A percentile compares a stretch with the other conserved stretches of the same genome.
Evolutionary conservation across 176 grass and related monocot genomes (phyloP).

Genomic region (Bonia amplexicaulis): DNA sequence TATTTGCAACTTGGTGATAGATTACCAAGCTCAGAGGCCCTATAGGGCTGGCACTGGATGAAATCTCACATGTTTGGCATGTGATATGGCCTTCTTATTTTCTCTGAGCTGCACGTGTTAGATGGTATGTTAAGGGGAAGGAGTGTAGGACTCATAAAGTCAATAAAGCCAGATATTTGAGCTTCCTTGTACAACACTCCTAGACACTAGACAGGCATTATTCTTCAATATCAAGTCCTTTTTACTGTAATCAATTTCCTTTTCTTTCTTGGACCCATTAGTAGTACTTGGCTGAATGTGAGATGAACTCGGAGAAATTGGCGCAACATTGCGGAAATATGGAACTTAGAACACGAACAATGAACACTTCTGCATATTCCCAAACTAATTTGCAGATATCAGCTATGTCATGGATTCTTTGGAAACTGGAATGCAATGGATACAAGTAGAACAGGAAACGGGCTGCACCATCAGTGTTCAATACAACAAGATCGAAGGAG

Average conservation of each 20-base stretch:
- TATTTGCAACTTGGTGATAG: conserved; percentile 33
- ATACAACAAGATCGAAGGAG: background rate
- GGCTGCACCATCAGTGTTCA: background rate
- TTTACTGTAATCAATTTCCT: conserved; percentile 16
- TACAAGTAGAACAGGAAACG: background rate
- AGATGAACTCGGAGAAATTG: background rate
- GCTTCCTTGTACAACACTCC: conserved; percentile 37
- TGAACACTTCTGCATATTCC: background rate
- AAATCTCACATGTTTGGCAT: conserved; percentile 44
- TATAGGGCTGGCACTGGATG: conserved; percentile 33
- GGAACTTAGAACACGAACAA: background rate
- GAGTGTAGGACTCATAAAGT: conserved; percentile 39
- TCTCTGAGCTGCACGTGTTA: conserved; percentile 38
- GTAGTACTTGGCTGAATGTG: background rate
- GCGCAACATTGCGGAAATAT: background rate
- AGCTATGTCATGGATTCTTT: background rate
- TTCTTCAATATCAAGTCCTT: conserved; percentile 22
- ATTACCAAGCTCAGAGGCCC: conserved; percentile 23
- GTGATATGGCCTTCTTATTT: conserved; percentile 16
- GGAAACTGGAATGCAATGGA: background rate
- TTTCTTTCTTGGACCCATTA: background rate
- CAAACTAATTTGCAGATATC: background rate
- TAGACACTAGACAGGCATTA: conserved; percentile 5
- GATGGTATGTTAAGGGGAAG: conserved; percentile 37
- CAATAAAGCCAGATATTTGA: conserved; percentile 22